Evolutionary conservation across 768 basidiomycete species (phyloP), one percentile per base, ranked within the genome.

Genomic region (Leccinum sublutescens): DNA sequence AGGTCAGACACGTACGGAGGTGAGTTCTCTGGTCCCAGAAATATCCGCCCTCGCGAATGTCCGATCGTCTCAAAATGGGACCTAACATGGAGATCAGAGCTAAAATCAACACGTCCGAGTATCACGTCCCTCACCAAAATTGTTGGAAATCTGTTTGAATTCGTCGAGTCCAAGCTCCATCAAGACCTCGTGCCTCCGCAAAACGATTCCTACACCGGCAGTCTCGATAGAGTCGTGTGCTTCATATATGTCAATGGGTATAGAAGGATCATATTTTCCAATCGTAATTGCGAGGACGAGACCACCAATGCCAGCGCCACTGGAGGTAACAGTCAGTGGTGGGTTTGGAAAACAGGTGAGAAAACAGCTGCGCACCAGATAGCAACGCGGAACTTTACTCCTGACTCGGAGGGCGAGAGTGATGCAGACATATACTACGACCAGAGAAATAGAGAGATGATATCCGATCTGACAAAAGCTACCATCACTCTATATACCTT

Each of bases 191-290:
- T 78, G 79, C 5, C 66, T 66, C 80, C 80, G 81, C 3, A 82
- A 70, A 65, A 77, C 45, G 72, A 80, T 43, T 66, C 82, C 78
- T 5, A 75, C 75, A 15, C 79, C 79, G 5, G 73, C 64, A 15
- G 74, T 72, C 2, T 72, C 72, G 43, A 80, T 68, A 23, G 76
- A 74, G 3, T 72, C 57, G 14, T 74, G 76, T 3, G 79, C 74
- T 68, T 84, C 82, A 62, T 82, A 83, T 2, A 82, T 55, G 57
- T 78, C 70, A 7, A 79, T 72, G 53, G 74, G 67, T 10, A 79
- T 62, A 4, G 61, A 63, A 14, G 58, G 56, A 63, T 76, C 63
- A 47, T 72, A 72, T 49, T 66, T 66, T 27, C 68, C 73, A 25
- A 79, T 69, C 5, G 74, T 68, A n/a, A 71, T 69, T 0, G 80